Percentiles rank a stretch among this genome's conserved stretches.
phyloP scores from a whole-genome alignment of 2,329 filamentous ascomycete species.

The Epichloe typhina region DNA sequence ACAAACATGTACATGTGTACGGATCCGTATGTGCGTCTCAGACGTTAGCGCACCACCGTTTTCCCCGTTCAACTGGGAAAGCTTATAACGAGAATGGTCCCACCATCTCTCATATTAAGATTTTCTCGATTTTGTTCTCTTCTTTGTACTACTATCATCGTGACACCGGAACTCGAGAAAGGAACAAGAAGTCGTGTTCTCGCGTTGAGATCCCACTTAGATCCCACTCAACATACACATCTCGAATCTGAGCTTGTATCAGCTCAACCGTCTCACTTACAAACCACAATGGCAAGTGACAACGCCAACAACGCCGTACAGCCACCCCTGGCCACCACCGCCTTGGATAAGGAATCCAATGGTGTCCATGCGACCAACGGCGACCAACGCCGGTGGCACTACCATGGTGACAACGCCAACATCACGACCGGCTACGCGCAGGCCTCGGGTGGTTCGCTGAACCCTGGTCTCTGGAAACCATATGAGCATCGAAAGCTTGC shows the following conservation, averaged over 20 bases:
- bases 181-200: too few relatives aligned
- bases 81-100: slow-evolving; percentile 1
- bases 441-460: slow-evolving; percentile 49
- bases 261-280: neutral
- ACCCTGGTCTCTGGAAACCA: slow-evolving; percentile 54
- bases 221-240: neutral
- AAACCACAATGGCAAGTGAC: slow-evolving; percentile 6
- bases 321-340: neutral
- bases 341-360: slow-evolving; percentile 9
- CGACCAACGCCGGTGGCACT: slow-evolving; percentile 9
- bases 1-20: neutral
- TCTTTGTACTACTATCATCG: too few relatives aligned
- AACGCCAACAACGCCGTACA: slow-evolving; percentile 2
- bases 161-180: too few relatives aligned
- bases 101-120: too few relatives aligned
- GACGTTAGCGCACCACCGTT: neutral
- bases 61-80: neutral
- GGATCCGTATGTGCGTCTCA: neutral
- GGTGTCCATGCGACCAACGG: slow-evolving; percentile 2
- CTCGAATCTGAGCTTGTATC: neutral
- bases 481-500: slow-evolving; percentile 58
- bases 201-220: neutral
- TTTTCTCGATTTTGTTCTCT: too few relatives aligned
- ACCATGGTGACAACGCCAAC: slow-evolving; percentile 15
- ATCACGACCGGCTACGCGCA: slow-evolving; percentile 9